Percentiles rank a stretch among this genome's conserved stretches.
phyloP scores from a whole-genome alignment of 164 flowering plant species.

The Umbellularia californica region DNA sequence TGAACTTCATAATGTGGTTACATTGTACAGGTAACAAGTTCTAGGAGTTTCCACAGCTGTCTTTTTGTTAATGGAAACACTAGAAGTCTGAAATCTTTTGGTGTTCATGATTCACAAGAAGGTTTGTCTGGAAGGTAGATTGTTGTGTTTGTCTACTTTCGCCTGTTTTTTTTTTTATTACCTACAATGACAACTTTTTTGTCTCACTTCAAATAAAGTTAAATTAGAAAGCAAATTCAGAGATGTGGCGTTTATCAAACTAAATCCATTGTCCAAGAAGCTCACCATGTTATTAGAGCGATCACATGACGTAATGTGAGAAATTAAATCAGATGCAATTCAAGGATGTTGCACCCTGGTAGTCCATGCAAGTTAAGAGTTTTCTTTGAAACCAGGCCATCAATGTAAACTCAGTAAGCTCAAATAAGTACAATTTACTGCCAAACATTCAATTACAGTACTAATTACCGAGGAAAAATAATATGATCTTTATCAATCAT shows the following conservation, averaged over 20 bases:
- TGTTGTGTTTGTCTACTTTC: background rate
- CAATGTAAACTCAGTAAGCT: background rate
- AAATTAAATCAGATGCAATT: background rate
- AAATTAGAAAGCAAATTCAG: background rate
- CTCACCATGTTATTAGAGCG: background rate
- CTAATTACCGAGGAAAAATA: too few relatives aligned
- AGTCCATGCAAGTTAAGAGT: background rate
- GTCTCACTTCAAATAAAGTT: background rate
- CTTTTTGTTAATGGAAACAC: background rate
- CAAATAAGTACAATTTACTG: background rate
- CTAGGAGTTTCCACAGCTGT: background rate
- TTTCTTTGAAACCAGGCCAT: background rate
- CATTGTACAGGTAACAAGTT: background rate
- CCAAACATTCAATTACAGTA: background rate
- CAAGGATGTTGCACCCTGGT: background rate
- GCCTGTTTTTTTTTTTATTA: background rate
- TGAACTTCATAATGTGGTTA: background rate
- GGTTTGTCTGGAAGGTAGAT: conserved; percentile 3
- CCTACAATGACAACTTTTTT: background rate
- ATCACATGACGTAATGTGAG: background rate
- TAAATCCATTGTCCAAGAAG: background rate
- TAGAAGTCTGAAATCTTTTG: background rate
- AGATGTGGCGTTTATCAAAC: background rate
- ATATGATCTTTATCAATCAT: too few relatives aligned
- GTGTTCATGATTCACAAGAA: background rate